Percentiles rank a stretch among this genome's conserved stretches.
phyloP scores from a whole-genome alignment of 225 moss, liverwort and hornwort species.

The Pseudisothecium myosuroides region DNA sequence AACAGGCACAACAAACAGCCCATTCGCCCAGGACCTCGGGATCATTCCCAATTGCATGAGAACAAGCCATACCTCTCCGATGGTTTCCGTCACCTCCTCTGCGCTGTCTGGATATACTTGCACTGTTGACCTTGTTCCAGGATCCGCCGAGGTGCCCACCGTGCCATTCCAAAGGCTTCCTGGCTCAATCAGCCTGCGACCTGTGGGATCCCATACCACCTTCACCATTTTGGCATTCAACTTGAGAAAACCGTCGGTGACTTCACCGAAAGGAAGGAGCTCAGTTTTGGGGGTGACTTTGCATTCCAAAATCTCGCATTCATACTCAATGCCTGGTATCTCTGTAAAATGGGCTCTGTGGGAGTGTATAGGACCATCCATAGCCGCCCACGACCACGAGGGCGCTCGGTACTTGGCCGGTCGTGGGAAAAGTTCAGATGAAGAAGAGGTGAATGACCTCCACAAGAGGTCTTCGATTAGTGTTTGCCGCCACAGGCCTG shows the following conservation, averaged over 20 bases:
- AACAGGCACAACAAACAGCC: not conserved
- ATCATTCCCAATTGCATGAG: not conserved
- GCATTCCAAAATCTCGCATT: not conserved
- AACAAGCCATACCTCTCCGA: not conserved
- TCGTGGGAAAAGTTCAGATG: not conserved
- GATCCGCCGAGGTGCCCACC: not conserved
- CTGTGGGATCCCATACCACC: not conserved
- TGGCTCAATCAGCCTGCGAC: not conserved
- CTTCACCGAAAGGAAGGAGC: not conserved
- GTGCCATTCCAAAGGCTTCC: not conserved
- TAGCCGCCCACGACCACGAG: not conserved
- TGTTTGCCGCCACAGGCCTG: no score
- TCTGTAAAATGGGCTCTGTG: not conserved
- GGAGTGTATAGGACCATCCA: not conserved
- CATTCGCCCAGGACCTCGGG: not conserved
- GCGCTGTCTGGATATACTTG: not conserved
- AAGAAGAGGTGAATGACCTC: not conserved
- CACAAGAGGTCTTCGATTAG: not conserved
- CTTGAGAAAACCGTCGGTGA: not conserved
- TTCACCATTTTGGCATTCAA: not conserved
- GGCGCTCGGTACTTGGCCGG: not conserved
- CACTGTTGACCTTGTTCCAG: not conserved
- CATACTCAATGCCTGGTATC: not conserved
- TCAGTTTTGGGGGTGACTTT: not conserved
- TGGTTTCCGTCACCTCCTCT: not conserved